Conservation (phyloP, 1,284 basidiomycete genomes). For the Malassezia nana region DNA sequence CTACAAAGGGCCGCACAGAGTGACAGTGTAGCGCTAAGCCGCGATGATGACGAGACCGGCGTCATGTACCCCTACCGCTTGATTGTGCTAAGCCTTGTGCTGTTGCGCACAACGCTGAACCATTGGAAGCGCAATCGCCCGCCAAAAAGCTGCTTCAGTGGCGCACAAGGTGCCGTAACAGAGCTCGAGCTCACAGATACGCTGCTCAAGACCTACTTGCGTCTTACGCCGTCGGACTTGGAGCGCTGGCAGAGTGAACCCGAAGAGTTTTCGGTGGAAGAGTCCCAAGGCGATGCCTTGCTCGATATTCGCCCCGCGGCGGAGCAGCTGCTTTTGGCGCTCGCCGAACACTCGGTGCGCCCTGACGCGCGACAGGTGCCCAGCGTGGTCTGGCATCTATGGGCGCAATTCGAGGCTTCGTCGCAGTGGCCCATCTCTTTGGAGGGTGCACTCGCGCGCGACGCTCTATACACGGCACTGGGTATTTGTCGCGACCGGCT, state of each 20-base stretch:
- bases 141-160: constrained; percentile 23
- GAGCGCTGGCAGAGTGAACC: constrained; percentile 36
- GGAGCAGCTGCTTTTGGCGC: constrained; percentile 32
- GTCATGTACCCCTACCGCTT: constrained; percentile 36
- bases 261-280: constrained; percentile 38
- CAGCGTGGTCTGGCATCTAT: constrained; percentile 32
- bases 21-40: constrained; percentile 21
- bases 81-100: constrained; percentile 37
- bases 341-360: constrained; percentile 26
- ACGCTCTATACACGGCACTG: constrained; percentile 40
- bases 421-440: constrained; percentile 19
- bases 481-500: constrained; percentile 35
- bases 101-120: constrained; percentile 32
- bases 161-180: constrained; percentile 23
- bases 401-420: constrained; percentile 26
- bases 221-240: constrained; percentile 33
- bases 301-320: constrained; percentile 44
- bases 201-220: constrained; percentile 33
- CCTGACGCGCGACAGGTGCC: neutral
- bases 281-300: constrained; percentile 34
- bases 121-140: constrained; percentile 33
- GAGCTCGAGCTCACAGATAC: constrained; percentile 32
- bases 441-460: constrained; percentile 29
- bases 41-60: constrained; percentile 19
- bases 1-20: constrained; percentile 21